phyloP scores from a whole-genome alignment of 2,329 filamentous ascomycete genomes.

The Plenodomus tracheiphilus region DNA sequence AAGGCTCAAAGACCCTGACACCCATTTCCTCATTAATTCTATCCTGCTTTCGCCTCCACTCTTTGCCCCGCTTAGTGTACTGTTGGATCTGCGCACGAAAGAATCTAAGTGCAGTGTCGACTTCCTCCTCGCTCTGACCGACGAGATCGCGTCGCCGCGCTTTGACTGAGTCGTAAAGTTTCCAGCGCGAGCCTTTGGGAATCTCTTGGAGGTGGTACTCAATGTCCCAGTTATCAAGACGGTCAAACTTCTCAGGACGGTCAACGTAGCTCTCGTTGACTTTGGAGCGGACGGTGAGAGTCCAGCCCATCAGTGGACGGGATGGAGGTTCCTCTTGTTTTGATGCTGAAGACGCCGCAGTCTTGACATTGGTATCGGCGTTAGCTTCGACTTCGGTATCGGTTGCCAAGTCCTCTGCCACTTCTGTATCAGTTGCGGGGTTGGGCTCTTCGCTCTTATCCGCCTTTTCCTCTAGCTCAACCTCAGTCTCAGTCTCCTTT shows the following conservation, averaged over 20 bases:
- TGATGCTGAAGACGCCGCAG: neutral
- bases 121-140: constrained; percentile 47
- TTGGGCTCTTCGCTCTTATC: too few relatives aligned
- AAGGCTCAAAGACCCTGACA: constrained; percentile 36
- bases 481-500: neutral
- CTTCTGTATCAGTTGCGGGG: neutral
- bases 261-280: constrained; percentile 67
- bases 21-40: constrained; percentile 53
- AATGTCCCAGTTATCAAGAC: constrained; percentile 66
- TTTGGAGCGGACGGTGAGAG: constrained; percentile 71
- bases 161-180: constrained; percentile 49
- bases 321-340: neutral
- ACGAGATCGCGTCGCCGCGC: constrained; percentile 56
- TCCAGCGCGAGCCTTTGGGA: constrained; percentile 12
- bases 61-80: constrained; percentile 60
- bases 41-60: constrained; percentile 61
- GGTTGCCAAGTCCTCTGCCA: neutral
- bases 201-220: constrained; percentile 74
- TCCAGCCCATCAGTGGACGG: constrained; percentile 65
- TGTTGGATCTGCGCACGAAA: constrained; percentile 51
- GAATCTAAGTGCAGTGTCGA: constrained; percentile 43
- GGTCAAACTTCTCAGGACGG: constrained; percentile 59
- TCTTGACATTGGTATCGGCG: neutral
- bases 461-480: neutral
- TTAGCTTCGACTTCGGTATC: neutral